These are phyloP conservation scores for Pseudogymnoascus sp. DNA, from an alignment of 2,329 filamentous ascomycete genomes.

Conservation along the genomic window DNA sequence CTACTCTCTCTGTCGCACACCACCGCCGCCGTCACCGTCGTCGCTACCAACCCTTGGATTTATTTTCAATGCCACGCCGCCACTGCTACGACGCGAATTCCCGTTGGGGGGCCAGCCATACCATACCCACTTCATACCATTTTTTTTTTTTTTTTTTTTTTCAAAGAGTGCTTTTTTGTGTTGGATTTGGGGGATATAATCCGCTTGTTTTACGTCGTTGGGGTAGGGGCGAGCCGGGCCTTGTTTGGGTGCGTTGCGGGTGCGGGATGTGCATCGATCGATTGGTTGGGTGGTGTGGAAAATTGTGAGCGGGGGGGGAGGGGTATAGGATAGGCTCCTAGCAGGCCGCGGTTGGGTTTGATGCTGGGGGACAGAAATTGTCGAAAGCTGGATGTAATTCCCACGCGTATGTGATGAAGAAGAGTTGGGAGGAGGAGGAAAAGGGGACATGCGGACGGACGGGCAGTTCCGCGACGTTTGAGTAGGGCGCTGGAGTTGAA, in stretches of 20 bases:
- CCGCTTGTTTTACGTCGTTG: too few species aligned
- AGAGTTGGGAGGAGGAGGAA: too few species aligned
- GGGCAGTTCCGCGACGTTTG: background rate
- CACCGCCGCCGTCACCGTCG: background rate
- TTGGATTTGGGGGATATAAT: background rate
- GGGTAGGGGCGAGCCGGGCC: too few species aligned
- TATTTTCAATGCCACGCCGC: background rate
- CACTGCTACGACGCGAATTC: background rate
- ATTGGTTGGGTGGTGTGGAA: background rate
- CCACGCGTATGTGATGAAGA: background rate
- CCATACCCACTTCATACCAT: background rate
- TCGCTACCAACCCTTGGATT: background rate
- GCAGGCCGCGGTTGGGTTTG: background rate
- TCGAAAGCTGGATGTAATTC: background rate
- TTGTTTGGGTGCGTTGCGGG: too few species aligned
- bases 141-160: too few species aligned
- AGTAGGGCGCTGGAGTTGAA: background rate
- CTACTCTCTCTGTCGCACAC: background rate
- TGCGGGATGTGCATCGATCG: background rate
- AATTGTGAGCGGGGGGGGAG: background rate
- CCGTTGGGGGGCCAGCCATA: background rate
- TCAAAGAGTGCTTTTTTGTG: background rate
- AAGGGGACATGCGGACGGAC: background rate
- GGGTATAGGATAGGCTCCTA: background rate
- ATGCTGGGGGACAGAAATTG: background rate